A percentile compares a stretch with the other conserved stretches of the same genome.
These are phyloP conservation scores for Trichoderma cornu-damae DNA, from an alignment of 2,329 filamentous ascomycete species.

Conservation along the genomic window DNA sequence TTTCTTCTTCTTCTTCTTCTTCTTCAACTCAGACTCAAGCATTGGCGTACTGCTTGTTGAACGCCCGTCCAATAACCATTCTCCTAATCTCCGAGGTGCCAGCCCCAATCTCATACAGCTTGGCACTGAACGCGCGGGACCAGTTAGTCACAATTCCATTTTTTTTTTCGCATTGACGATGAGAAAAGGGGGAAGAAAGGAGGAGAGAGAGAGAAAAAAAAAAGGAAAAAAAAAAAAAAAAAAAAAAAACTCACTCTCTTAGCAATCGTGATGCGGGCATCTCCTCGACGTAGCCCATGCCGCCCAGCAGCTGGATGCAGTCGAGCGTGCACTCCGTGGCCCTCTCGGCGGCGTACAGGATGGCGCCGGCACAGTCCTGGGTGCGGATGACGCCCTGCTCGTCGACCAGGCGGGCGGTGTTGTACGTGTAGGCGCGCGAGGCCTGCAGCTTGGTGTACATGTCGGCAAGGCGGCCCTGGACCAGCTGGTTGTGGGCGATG, in stretches of 20 bases:
- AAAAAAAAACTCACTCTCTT: conserved; percentile 51
- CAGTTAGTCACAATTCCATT: conserved; percentile 29
- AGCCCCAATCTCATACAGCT: conserved; percentile 93
- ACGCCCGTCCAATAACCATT: conserved; percentile 89
- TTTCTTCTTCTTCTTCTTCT: not conserved
- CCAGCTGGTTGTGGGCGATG: conserved; percentile 85
- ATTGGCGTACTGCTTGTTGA: conserved; percentile 74
- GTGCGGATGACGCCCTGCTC: conserved; percentile 69
- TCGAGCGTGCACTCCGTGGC: conserved; percentile 84
- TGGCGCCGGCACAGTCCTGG: conserved; percentile 90
- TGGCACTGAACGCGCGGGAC: conserved; percentile 45
- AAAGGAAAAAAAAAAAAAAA: not conserved
- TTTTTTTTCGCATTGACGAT: no score
- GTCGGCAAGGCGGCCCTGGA: conserved; percentile 89
- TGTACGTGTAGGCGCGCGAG: conserved; percentile 79
- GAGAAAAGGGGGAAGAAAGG: no score
- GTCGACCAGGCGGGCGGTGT: conserved; percentile 74
- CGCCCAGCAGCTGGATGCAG: conserved; percentile 86
- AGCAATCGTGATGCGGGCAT: conserved; percentile 83
- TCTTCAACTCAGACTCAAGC: conserved; percentile 22
- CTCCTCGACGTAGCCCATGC: conserved; percentile 95
- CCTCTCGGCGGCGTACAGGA: conserved; percentile 85
- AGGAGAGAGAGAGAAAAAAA: no score
- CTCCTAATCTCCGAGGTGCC: conserved; percentile 90
- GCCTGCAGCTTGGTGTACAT: conserved; percentile 95